Conservation (phyloP, 1,284 basidiomycete species). For the Pseudozyma hubeiensis region DNA sequence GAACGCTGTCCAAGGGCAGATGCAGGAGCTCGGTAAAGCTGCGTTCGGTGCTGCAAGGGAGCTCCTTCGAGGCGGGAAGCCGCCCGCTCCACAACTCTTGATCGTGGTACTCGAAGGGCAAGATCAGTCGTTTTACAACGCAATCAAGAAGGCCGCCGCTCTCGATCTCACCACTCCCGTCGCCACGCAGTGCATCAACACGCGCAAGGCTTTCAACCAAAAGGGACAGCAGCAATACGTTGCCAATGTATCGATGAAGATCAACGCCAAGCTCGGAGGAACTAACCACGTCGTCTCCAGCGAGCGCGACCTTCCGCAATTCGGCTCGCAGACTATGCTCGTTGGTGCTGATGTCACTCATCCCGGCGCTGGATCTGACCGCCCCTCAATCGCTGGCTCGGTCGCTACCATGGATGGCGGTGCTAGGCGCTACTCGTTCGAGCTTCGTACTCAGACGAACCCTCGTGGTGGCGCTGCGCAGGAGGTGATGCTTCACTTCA, state of each 20-base stretch:
- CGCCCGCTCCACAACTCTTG: conserved; percentile 51
- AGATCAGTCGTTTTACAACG: conserved; percentile 68
- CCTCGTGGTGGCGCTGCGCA: conserved; percentile 56
- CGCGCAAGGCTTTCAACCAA: conserved; percentile 49
- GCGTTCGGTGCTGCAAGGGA: conserved; percentile 20
- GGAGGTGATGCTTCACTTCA: conserved; percentile 67
- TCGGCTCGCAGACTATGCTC: conserved; percentile 69
- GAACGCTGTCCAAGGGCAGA: conserved; percentile 6
- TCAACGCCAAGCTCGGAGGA: conserved; percentile 71
- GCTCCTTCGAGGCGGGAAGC: not conserved
- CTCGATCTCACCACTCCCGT: conserved; percentile 66
- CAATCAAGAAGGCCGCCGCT: conserved; percentile 69
- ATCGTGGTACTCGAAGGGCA: conserved; percentile 46
- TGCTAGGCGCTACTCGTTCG: conserved; percentile 67
- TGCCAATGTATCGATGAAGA: conserved; percentile 68
- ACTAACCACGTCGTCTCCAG: conserved; percentile 65
- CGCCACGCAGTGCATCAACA: conserved; percentile 65
- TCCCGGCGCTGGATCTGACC: conserved; percentile 62
- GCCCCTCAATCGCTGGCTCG: conserved; percentile 72
- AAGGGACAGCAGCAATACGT: conserved; percentile 70
- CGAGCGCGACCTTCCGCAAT: conserved; percentile 58
- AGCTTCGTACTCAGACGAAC: conserved; percentile 70
- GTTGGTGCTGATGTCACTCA: conserved; percentile 69
- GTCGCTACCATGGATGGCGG: conserved; percentile 70
- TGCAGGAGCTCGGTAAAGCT: conserved; percentile 19